Evolutionary conservation across 768 basidiomycete species (phyloP).

Genomic region (Pilatotrama ljubarskyi): DNA sequence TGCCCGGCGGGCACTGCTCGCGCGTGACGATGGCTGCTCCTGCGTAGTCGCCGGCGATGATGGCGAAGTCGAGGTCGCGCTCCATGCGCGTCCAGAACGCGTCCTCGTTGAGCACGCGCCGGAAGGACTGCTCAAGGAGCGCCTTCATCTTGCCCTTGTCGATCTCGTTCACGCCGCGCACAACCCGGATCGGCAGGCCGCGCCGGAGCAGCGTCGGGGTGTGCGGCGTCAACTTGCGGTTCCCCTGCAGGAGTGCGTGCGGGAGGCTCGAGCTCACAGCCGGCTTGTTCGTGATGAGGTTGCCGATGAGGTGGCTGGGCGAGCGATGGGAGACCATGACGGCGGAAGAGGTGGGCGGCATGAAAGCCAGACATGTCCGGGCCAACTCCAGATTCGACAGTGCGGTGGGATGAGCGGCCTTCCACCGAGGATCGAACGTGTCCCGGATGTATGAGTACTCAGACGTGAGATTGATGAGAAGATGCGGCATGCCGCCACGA

Average conservation of each 20-base stretch:
- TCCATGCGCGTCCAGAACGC: conserved; percentile 82
- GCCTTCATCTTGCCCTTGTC: conserved; percentile 72
- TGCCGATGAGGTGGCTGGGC: conserved; percentile 91
- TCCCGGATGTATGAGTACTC: conserved; percentile 84
- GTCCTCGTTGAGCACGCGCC: conserved; percentile 64
- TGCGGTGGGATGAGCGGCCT: conserved; percentile 75
- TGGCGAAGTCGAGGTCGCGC: conserved; percentile 80
- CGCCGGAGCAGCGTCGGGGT: conserved; percentile 92
- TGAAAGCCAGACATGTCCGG: conserved; percentile 82
- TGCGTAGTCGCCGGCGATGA: conserved; percentile 92
- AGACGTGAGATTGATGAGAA: conserved; percentile 90
- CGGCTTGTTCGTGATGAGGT: conserved; percentile 97
- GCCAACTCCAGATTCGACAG: conserved; percentile 85
- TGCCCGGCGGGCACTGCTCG: conserved; percentile 39
- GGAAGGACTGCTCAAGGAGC: conserved; percentile 89
- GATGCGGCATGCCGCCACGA: conserved; percentile 90
- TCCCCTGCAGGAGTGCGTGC: conserved; percentile 86
- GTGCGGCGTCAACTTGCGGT: conserved; percentile 80
- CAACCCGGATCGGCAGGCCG: conserved; percentile 83
- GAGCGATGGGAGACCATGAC: conserved; percentile 98
- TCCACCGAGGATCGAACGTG: conserved; percentile 83
- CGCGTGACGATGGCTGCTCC: conserved; percentile 92
- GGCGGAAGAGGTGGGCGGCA: conserved; percentile 93
- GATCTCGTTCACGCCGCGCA: conserved; percentile 67
- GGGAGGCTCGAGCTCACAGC: conserved; percentile 94